These are phyloP conservation scores for Suaeda aralocaspica DNA, from an alignment of 148 eudicot genomes.

Conservation along the genomic window DNA sequence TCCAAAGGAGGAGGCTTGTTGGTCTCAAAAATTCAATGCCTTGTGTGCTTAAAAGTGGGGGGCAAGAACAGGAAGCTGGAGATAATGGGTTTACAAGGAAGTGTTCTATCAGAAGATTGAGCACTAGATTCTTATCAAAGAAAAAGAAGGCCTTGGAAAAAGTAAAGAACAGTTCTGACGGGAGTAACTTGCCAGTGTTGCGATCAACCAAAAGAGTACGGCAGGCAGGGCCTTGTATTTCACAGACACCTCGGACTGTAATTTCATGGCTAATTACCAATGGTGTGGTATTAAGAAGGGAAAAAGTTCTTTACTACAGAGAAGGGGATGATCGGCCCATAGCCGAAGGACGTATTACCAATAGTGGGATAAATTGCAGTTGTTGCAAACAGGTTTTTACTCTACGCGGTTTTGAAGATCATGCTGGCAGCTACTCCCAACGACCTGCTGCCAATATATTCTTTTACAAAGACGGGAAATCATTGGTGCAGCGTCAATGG, in stretches of 20 bases:
- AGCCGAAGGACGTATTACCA: conserved; percentile 55
- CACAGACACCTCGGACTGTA: conserved; percentile 47
- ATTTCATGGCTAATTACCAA: conserved; percentile 84
- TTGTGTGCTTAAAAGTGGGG: conserved; percentile 11
- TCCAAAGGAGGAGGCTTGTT: conserved; percentile 27
- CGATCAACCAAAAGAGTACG: conserved; percentile 64
- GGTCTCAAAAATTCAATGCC: conserved; percentile 4
- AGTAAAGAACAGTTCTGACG: conserved; percentile 21
- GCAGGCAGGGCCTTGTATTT: conserved; percentile 27
- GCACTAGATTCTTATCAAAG: conserved; percentile 23
- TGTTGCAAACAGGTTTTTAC: conserved; percentile 56
- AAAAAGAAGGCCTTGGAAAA: conserved; percentile 31
- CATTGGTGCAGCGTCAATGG: conserved; percentile 67
- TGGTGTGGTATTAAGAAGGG: conserved; percentile 49
- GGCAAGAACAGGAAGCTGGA: conserved; percentile 8
- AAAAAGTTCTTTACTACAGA: conserved; percentile 48
- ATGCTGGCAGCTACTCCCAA: conserved; percentile 54
- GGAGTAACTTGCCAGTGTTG: conserved; percentile 29
- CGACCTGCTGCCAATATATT: conserved; percentile 67
- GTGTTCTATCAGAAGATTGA: conserved; percentile 8
- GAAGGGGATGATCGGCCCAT: conserved; percentile 23
- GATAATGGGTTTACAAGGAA: conserved; percentile 9
- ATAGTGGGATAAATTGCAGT: conserved; percentile 72
- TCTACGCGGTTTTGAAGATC: conserved; percentile 66
- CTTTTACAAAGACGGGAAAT: conserved; percentile 62